Base-by-base conservation (phyloP, 2,329 filamentous ascomycete species). In the Arthrobotrys megalospora region DNA sequence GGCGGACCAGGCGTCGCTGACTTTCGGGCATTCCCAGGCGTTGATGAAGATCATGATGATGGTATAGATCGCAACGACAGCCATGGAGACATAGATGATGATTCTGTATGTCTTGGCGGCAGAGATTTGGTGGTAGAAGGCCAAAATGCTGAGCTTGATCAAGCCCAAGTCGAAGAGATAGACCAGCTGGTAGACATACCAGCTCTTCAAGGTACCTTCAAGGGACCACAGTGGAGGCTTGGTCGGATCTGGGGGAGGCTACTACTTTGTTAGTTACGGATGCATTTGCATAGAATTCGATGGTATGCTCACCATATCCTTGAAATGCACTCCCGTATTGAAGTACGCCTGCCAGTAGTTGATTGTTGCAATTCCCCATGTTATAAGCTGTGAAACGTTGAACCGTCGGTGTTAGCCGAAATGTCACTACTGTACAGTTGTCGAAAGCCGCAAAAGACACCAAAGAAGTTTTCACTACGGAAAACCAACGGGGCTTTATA, bases 91-190 rank as follows among this genome's bases (percentile, higher is more conserved):
- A 62, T 86, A 85, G 16, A 83, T 79, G n/a, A 81, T 64, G 4
- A 79, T 73, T 55, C 82, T 79, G 60, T 83, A 83, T 16, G 80
- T 75, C 28, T 78, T 80, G 0, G 79, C 79, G 6, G 81, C 76
- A n/a, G 82, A 83, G 24, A 86, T 83, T 36, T 85, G 84, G n/a
- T 85, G 82, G 76, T 86, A 86, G 80, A 86, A 86, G 36, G 82
- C 81, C 55, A 86, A 76, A 45, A 86, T 85, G 62, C 84, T 85
- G 45, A 85, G 80, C 76, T 86, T 86, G 71, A 84, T 82, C 19
- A 84, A 84, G 65, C 82, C 79, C 62, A 85, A 83, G 38, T 82
- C 82, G 19, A 83, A 80, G 8, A 84, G 80, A 80, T 84, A 86
- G 55, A 85, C 81, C 52, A 85, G 76, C 72, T 85, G 83, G 80